Percentiles rank a stretch among this genome's conserved stretches.
phyloP scores from a whole-genome alignment of 208 protist species.

The Trypanosoma boissoni region DNA sequence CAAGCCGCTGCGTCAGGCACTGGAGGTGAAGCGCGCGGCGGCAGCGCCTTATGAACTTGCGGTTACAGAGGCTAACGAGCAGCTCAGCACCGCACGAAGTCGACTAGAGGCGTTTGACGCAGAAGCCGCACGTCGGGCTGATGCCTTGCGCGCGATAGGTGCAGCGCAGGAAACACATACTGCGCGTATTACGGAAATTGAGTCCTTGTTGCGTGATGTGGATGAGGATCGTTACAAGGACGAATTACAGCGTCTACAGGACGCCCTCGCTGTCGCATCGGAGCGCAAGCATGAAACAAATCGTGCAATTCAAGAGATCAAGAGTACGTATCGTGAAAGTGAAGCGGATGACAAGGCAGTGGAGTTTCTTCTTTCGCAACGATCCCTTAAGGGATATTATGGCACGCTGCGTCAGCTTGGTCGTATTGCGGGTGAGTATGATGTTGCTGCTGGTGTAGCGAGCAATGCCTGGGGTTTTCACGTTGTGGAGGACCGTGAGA shows the following conservation, averaged over 20 bases:
- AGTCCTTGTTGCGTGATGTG: conserved; percentile 42
- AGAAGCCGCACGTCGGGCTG: conserved; percentile 22
- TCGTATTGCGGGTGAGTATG: conserved; percentile 95
- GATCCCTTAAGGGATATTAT: conserved; percentile 88
- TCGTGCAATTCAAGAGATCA: conserved; percentile 77
- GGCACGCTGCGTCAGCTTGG: conserved; percentile 98
- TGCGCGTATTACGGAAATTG: conserved; percentile 45
- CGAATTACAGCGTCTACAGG: conserved; percentile 69
- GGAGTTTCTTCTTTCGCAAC: conserved; percentile 84
- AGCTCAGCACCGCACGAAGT: conserved; percentile 41
- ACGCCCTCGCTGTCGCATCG: conserved; percentile 52
- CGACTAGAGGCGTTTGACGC: conserved; percentile 45
- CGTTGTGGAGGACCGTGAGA: conserved; percentile 96
- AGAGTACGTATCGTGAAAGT: conserved; percentile 72
- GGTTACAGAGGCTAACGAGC: conserved; percentile 59
- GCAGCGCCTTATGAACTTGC: conserved; percentile 88
- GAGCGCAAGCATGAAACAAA: conserved; percentile 80
- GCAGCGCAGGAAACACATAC: conserved; percentile 20
- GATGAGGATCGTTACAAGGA: conserved; percentile 44
- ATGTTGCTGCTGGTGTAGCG: conserved; percentile 97
- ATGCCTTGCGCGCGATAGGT: conserved; percentile 39
- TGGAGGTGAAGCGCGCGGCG: conserved; percentile 91
- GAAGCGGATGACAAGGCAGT: conserved; percentile 83
- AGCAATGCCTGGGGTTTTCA: conserved; percentile 96
- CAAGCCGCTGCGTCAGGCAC: conserved; percentile 80